phyloP scores from a whole-genome alignment of 2,329 filamentous ascomycete genomes.

The Trichocomaceae sp. region DNA sequence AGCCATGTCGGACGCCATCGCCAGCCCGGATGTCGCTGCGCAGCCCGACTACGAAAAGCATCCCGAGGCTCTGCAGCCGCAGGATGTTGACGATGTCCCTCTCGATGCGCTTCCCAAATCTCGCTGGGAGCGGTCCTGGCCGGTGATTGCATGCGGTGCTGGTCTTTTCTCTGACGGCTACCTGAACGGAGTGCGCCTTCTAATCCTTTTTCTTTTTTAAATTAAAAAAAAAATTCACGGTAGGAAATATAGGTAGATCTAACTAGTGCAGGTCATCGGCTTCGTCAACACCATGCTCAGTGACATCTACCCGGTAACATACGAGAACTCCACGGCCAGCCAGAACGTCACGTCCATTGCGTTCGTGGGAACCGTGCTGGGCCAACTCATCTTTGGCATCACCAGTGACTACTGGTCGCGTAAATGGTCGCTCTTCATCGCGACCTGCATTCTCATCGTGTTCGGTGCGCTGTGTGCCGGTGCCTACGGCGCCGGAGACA shows the following conservation, averaged over 20 bases:
- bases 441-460: slow-evolving; percentile 74
- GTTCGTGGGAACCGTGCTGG: slow-evolving; percentile 79
- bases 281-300: slow-evolving; percentile 72
- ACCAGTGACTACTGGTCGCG: slow-evolving; percentile 78
- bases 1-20: slow-evolving; percentile 11
- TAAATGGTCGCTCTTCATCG: slow-evolving; percentile 71
- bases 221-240: too few species aligned
- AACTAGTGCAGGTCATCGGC: slow-evolving; percentile 61
- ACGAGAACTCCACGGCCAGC: slow-evolving; percentile 60
- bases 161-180: slow-evolving; percentile 90
- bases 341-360: slow-evolving; percentile 74
- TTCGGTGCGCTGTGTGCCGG: slow-evolving; percentile 75
- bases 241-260: too few species aligned
- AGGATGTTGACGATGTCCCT: slow-evolving; percentile 18
- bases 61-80: slow-evolving; percentile 10
- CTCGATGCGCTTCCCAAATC: slow-evolving; percentile 28
- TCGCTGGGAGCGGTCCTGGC: slow-evolving; percentile 55
- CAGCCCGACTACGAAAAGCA: slow-evolving; percentile 11
- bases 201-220: too few species aligned
- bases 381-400: slow-evolving; percentile 74
- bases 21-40: slow-evolving; percentile 12
- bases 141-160: slow-evolving; percentile 80
- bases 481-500: slow-evolving; percentile 67
- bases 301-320: slow-evolving; percentile 62
- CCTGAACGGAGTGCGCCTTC: slow-evolving; percentile 64